Percentiles rank a stretch among this genome's conserved stretches.
Evolutionary conservation across 2,329 filamentous ascomycete genomes (phyloP).

Genomic region (Penicillium sp.): DNA sequence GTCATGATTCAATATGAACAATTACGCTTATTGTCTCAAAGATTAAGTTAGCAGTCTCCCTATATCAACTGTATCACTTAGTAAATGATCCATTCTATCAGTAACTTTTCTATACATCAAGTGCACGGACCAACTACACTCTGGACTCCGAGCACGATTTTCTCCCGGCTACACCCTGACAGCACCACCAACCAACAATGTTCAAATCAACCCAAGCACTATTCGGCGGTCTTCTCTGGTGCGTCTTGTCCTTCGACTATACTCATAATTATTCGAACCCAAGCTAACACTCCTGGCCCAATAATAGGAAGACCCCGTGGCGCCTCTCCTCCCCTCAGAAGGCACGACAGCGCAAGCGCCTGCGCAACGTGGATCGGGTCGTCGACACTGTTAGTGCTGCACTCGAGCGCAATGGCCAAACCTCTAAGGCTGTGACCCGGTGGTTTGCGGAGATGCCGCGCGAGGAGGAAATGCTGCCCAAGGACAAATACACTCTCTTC

Average conservation of each 20-base stretch:
- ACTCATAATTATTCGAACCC: neutral
- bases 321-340: slow-evolving; percentile 90
- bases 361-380: slow-evolving; percentile 83
- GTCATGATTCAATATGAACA: neutral
- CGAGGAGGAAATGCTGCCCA: slow-evolving; percentile 91
- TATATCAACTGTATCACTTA: neutral
- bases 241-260: slow-evolving; percentile 23
- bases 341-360: slow-evolving; percentile 75
- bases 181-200: slow-evolving; percentile 55
- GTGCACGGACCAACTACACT: slow-evolving; percentile 24
- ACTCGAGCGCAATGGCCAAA: slow-evolving; percentile 67
- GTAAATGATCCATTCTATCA: neutral
- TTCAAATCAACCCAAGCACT: slow-evolving; percentile 78
- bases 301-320: slow-evolving; percentile 88
- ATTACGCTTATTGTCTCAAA: no score
- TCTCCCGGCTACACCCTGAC: slow-evolving; percentile 14
- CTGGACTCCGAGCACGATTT: slow-evolving; percentile 26
- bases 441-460: slow-evolving; percentile 97
- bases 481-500: slow-evolving; percentile 98
- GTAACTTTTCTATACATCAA: neutral
- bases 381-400: slow-evolving; percentile 78
- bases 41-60: neutral
- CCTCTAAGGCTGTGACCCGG: slow-evolving; percentile 72
- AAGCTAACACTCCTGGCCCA: slow-evolving; percentile 18
- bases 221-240: slow-evolving; percentile 80